Conservation (phyloP, 768 basidiomycete species). For the Tephrocybe sp. region DNA sequence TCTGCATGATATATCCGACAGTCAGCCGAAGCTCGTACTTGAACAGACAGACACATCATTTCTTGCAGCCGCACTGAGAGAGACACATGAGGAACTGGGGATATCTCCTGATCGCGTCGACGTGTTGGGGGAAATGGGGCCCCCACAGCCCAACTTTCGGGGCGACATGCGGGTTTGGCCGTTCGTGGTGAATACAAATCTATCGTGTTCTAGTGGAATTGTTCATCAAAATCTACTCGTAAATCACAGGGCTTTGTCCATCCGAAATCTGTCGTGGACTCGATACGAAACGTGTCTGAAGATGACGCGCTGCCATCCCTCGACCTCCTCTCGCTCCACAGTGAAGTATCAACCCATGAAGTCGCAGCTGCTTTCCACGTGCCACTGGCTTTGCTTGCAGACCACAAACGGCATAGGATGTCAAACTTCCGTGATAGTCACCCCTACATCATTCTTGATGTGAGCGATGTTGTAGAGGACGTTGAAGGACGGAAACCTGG, state of each 20-base stretch:
- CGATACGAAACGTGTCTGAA: conserved; percentile 19
- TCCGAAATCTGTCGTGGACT: conserved; percentile 13
- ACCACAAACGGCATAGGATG: conserved; percentile 45
- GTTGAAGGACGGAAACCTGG: conserved; percentile 16
- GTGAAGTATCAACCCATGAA: conserved; percentile 52
- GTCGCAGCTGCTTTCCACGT: conserved; percentile 75
- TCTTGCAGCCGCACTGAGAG: conserved; percentile 61
- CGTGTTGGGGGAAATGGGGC: conserved; percentile 63
- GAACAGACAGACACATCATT: conserved; percentile 53
- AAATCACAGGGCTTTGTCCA: conserved; percentile 41
- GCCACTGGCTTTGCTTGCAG: conserved; percentile 52
- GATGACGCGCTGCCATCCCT: conserved; percentile 62
- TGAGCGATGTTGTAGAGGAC: conserved; percentile 53
- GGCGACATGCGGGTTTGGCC: conserved; percentile 73
- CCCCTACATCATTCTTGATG: conserved; percentile 69
- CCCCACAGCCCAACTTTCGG: conserved; percentile 56
- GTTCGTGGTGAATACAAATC: conserved; percentile 57
- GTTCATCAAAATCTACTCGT: conserved; percentile 11
- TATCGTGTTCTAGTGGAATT: background rate
- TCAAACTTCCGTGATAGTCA: conserved; percentile 54
- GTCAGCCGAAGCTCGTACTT: conserved; percentile 2
- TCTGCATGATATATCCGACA: conserved; percentile 2
- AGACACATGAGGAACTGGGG: conserved; percentile 76
- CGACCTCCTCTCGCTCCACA: conserved; percentile 46
- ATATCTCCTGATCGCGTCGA: conserved; percentile 61